phyloP scores from a whole-genome alignment of 2,329 filamentous ascomycete species.

The Botryosphaeria dothidea region DNA sequence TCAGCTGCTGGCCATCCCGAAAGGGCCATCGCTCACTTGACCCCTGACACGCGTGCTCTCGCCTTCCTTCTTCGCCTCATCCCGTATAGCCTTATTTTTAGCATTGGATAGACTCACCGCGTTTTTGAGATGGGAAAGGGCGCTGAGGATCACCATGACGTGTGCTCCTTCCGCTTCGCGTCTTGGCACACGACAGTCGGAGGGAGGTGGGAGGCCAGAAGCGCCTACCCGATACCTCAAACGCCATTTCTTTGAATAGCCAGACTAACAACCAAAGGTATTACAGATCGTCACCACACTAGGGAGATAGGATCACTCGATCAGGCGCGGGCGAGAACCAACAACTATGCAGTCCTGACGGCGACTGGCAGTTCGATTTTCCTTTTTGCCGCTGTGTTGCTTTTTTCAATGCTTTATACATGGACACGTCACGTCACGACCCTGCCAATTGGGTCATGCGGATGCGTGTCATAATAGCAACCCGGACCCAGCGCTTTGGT shows the following conservation, averaged over 20 bases:
- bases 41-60: neutral
- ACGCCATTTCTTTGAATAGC: neutral
- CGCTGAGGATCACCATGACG: neutral
- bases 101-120: neutral
- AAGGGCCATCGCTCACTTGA: neutral
- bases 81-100: neutral
- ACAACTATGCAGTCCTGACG: too few species aligned
- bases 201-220: neutral
- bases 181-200: neutral
- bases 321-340: too few species aligned
- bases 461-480: too few species aligned
- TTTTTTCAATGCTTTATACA: too few species aligned
- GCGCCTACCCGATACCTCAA: neutral
- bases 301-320: neutral
- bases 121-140: neutral
- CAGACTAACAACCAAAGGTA: neutral
- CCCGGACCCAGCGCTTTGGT: too few species aligned
- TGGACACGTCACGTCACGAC: too few species aligned
- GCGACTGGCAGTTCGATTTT: too few species aligned
- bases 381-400: too few species aligned
- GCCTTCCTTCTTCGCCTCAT: neutral
- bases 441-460: too few species aligned
- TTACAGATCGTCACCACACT: neutral
- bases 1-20: neutral
- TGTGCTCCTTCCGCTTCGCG: neutral